Evolutionary conservation across 1,284 basidiomycete genomes (phyloP), one percentile per base, ranked within the genome.

Genomic region (Ustanciosporium gigantosporum): DNA sequence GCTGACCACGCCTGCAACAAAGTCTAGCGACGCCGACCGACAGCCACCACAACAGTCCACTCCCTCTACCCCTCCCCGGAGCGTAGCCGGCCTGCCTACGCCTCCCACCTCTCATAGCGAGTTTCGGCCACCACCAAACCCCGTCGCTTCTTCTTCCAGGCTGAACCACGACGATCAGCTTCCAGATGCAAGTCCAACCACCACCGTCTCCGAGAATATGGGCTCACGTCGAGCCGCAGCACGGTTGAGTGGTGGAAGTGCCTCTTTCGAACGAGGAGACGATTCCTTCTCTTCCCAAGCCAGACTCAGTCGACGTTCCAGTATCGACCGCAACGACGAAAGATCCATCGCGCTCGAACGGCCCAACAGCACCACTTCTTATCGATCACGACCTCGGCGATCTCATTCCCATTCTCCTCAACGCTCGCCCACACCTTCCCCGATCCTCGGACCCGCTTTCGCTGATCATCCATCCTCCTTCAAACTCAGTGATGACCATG

Each of bases 391-490:
- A 14, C 22, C 52, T n/a, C 50, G 44, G 4, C 52, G 44, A 14
- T 62, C 59, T 16, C 52, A 51, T 9, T 46, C 50, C 2, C 43
- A 35, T 16, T 59, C 57, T 5, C 45, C 50, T 1, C 46, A 34
- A 14, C 50, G 66, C 36, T 68, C 70, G n/a, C 61, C 59, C 27
- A 75, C 71, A 5, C 73, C 71, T 11, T 72, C 70, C 15, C 73
- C 73, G 25, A 69, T 74, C 23, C 51, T 75, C 19, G 73, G 73
- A 3, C 42, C 55, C 17, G 46, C 48, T 27, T 59, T 56, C 40
- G 50, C 50, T 4, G 34, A 36, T 23, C 48, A 34, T 14, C 42
- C 39, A 3, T 39, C 36, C 14, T 39, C 47, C n/a, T 31, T 41
- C 16, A 34, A 14, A n/a, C n/a, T n/a, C 36, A 4, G 6, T 22